Conservation (phyloP, 2,329 filamentous ascomycete genomes). For the Fusarium torulosum region DNA sequence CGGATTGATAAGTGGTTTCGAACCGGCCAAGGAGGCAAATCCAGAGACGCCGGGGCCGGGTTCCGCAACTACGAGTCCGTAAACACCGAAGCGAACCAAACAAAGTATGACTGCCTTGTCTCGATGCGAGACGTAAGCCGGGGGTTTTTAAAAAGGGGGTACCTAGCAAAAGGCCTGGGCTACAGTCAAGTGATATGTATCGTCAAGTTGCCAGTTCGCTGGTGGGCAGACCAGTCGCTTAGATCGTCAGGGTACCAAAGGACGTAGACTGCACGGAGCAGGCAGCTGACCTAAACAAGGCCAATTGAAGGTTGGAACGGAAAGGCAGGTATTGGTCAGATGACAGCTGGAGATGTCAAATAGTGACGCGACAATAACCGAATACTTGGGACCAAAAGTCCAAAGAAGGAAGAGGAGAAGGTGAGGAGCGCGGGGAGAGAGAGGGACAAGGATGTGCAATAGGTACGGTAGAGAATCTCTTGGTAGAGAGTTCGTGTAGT, state of each 20-base stretch:
- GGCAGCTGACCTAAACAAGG: constrained; percentile 42
- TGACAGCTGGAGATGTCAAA: constrained; percentile 31
- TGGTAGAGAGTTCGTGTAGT: no score
- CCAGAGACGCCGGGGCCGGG: constrained; percentile 38
- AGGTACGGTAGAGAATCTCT: no score
- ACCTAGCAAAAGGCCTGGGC: constrained; percentile 14
- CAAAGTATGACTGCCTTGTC: constrained; percentile 22
- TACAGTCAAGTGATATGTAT: constrained; percentile 32
- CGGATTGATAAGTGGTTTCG: constrained; percentile 38
- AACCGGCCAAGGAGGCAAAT: constrained; percentile 45
- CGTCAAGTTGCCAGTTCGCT: constrained; percentile 25
- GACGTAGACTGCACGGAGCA: constrained; percentile 25
- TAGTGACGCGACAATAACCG: constrained; percentile 41
- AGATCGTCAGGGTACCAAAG: constrained; percentile 38
- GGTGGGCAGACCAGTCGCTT: constrained; percentile 40
- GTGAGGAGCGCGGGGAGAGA: constrained; percentile 7
- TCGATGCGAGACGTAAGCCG: constrained; percentile 21
- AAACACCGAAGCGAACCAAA: constrained; percentile 25
- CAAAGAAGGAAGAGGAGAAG: constrained; percentile 15
- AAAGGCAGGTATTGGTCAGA: constrained; percentile 41
- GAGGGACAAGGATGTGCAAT: constrained; percentile 12
- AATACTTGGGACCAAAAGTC: constrained; percentile 36
- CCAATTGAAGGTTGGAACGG: constrained; percentile 40
- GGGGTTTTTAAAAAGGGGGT: constrained; percentile 4
- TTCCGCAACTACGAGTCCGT: constrained; percentile 34